Percentiles rank a stretch among this genome's conserved stretches.
These are phyloP conservation scores for Aspergillus incahuasiensis DNA, from an alignment of 495 filamentous ascomycete species.

Conservation along the genomic window DNA sequence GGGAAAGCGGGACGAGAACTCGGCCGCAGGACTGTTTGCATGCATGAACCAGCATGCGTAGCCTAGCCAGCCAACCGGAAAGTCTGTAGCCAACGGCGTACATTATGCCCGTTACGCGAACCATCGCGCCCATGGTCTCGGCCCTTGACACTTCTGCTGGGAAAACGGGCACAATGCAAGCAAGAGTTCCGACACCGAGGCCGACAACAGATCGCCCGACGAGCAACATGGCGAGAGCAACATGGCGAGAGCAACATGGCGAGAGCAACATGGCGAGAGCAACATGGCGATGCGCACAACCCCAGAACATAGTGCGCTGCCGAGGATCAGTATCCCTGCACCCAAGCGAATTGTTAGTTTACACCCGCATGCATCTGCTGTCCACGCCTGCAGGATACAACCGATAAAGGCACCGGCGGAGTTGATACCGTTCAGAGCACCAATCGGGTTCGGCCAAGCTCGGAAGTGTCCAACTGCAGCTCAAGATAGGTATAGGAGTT, in stretches of 20 bases:
- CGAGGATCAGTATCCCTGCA: slow-evolving; percentile 24
- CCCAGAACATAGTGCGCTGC: slow-evolving; percentile 26
- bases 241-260: too few relatives aligned
- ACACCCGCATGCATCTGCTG: not conserved
- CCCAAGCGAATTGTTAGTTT: not conserved
- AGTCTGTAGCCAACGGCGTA: slow-evolving; percentile 29
- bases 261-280: too few relatives aligned
- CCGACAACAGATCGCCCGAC: slow-evolving; percentile 34
- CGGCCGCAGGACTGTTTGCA: not conserved
- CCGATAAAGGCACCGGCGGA: slow-evolving; percentile 22
- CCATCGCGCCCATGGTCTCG: slow-evolving; percentile 32
- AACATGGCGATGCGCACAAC: slow-evolving; percentile 37
- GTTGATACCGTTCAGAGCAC: slow-evolving; percentile 39
- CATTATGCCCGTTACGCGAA: slow-evolving; percentile 13
- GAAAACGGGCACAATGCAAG: slow-evolving; percentile 34
- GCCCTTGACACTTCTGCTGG: slow-evolving; percentile 37
- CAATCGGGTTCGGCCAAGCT: slow-evolving; percentile 32
- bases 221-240: too few relatives aligned
- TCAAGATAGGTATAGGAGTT: slow-evolving; percentile 36
- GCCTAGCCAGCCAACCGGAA: slow-evolving; percentile 32
- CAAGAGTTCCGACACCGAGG: slow-evolving; percentile 30
- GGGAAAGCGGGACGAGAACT: slow-evolving; percentile 33
- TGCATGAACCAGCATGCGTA: slow-evolving; percentile 19
- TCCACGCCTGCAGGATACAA: not conserved
- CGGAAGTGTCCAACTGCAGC: slow-evolving; percentile 20